phyloP scores from a whole-genome alignment of 371 early-diverging fungal genomes.

The Mucor sp. region DNA sequence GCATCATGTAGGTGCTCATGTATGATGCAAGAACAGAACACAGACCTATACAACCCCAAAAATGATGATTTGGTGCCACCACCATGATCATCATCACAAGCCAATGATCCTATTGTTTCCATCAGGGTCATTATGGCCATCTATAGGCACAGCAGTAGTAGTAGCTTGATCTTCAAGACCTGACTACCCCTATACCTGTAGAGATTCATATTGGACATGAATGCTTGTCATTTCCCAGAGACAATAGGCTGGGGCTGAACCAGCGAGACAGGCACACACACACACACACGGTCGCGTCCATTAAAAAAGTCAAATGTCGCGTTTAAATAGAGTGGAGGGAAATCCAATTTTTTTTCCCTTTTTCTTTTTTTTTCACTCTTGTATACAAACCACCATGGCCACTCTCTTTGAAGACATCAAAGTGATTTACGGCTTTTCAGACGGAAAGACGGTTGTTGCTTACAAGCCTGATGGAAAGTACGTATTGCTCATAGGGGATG shows the following conservation, averaged over 20 bases:
- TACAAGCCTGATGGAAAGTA: conserved; percentile 8
- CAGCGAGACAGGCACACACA: too few relatives aligned
- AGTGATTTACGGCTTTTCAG: not conserved
- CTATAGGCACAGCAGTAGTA: too few relatives aligned
- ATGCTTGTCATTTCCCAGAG: too few relatives aligned
- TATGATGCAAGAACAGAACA: not conserved
- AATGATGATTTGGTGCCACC: not conserved
- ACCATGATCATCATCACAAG: not conserved
- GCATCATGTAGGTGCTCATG: not conserved
- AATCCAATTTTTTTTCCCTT: not conserved
- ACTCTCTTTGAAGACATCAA: not conserved
- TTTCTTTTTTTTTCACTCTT: not conserved
- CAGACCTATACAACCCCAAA: not conserved
- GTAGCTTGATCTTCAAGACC: too few relatives aligned
- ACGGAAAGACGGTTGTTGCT: not conserved
- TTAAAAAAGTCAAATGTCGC: not conserved
- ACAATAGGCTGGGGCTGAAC: too few relatives aligned
- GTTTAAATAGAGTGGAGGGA: not conserved
- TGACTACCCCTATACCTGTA: too few relatives aligned
- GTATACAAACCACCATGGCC: not conserved
- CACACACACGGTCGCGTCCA: not conserved
- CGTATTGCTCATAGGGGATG: too few relatives aligned
- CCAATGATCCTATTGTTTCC: not conserved
- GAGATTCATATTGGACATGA: too few relatives aligned
- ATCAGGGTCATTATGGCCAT: too few relatives aligned